Evolutionary conservation across 2,329 filamentous ascomycete species (phyloP), one percentile per base, ranked within the genome.

Genomic region (Colletotrichum orchidophilum): DNA sequence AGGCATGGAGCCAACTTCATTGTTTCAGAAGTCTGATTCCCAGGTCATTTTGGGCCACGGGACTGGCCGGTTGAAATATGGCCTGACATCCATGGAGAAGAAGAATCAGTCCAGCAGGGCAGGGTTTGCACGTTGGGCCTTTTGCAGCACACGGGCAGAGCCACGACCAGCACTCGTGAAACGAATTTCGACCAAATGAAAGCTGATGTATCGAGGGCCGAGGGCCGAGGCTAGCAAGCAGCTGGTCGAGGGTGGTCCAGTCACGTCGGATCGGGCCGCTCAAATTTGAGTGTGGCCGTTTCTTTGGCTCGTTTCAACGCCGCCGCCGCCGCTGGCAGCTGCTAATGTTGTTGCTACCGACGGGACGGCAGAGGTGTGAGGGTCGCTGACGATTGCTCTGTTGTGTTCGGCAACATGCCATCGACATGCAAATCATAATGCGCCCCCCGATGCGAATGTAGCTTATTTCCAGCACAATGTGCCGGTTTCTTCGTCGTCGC

Each of bases 201-300:
- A 31, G 53, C 61, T n/a, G 24, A 29, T 18, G 33, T 33, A 33
- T 53, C 57, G 35, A 46, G 54, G 54, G 29, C 29, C 15, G 33
- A 33, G n/a, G n/a, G n/a, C n/a, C n/a, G n/a, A n/a, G n/a, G n/a
- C 57, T 26, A 54, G 58, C 52, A 59, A 68, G 58, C 59, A 64
- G 35, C 70, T 55, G 18, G 49, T 62, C 60, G 60, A 63, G 60
- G 65, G 66, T 66, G 33, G 42, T 63, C 67, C 61, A 66, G 67
- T 64, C 55, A n/a, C 63, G 66, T 75, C 76, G 78, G 78, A 76
- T 75, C 77, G 76, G 75, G 73, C 77, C 77, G 78, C 72, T 72
- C 73, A 62, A 75, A 59, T 62, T 33, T 71, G 58, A 54, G 31
- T 42, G 35, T 46, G 58, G 24, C 39, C 21, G 39, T 58, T 59